phyloP scores from a whole-genome alignment of 805 yeast genomes.

The Candida hispaniensis region DNA sequence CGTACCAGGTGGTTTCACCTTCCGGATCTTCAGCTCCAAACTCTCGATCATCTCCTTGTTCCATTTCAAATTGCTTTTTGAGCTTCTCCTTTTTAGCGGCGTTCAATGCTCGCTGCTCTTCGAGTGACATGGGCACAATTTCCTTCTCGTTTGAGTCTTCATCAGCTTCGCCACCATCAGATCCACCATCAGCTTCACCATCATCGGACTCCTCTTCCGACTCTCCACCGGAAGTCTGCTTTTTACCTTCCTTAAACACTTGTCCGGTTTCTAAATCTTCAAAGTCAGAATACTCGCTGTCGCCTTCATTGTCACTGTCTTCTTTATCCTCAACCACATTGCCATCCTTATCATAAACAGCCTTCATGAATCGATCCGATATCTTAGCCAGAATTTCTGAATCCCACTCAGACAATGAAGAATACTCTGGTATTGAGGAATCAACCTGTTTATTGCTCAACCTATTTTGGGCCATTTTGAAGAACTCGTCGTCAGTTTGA shows the following conservation, averaged over 20 bases:
- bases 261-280: constrained; percentile 33
- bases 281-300: constrained; percentile 33
- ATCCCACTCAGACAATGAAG: constrained; percentile 19
- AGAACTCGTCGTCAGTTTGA: constrained; percentile 27
- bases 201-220: constrained; percentile 30
- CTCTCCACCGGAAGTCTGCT: constrained; percentile 24
- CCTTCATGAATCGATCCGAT: constrained; percentile 20
- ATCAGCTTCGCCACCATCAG: too few relatives aligned
- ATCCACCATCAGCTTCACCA: constrained; percentile 31
- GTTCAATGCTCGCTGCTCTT: too few relatives aligned
- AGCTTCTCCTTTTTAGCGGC: constrained; percentile 22
- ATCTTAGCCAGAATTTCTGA: constrained; percentile 18
- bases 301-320: constrained; percentile 29
- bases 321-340: constrained; percentile 23
- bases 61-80: constrained; percentile 81
- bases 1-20: constrained; percentile 91
- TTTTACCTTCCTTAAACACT: constrained; percentile 23
- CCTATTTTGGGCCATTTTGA: constrained; percentile 19
- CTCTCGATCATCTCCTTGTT: constrained; percentile 56
- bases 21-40: constrained; percentile 74
- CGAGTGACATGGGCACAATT: constrained; percentile 27
- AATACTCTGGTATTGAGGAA: constrained; percentile 20
- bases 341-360: constrained; percentile 18
- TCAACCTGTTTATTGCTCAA: constrained; percentile 18
- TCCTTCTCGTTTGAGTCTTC: constrained; percentile 34